Base-by-base conservation (phyloP, 331 rosid species). In the Ulmus americana region DNA sequence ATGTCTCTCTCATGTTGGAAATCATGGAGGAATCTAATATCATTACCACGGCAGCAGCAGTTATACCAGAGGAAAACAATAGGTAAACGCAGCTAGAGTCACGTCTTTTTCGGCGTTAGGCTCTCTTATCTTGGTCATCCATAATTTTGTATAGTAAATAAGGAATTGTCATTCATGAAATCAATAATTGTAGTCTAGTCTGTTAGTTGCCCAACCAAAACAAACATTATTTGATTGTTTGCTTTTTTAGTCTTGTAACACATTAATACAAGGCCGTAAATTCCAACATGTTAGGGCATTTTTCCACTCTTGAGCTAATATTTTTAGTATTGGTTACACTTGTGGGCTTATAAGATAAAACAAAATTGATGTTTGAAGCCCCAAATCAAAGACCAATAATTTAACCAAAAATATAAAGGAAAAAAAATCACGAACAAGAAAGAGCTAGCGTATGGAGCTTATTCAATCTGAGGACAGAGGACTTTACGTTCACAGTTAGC, bases 61-160 rank as follows among this genome's bases (percentile, higher is more conserved):
- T 58, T 58, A 39, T 10, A 5, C 18, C 6, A 35, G 63, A 39
- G 45, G 20, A 38, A 53, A 53, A 53, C 8, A 42, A 41, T 14
- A 8, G 43, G 63, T 14, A n/a, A 12, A 40, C 8, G 1, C 13
- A 50, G 35, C 35, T 28, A 28, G 35, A 28, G 35, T 28, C 35
- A 2, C 4, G 35, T 28, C 35, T 2, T 28, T 28, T 28, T 28
- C 1, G 35, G 35, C 35, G 3, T 28, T 1, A 28, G 48, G 10
- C 45, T 9, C 11, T 7, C 15, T 10, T 10, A 55, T 28, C 59
- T 35, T 11, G 13, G 6, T 28, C 15, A 41, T 10, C 59, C 61
- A 56, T 43, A 35, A 56, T 56, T 56, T 56, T 56, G 61, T 28
- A 28, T 2, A 28, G 35, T 56, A 56, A 56, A 56, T 56, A 56